phyloP scores from a whole-genome alignment of 306 rosid species.

The Trifolium fragiferum region DNA sequence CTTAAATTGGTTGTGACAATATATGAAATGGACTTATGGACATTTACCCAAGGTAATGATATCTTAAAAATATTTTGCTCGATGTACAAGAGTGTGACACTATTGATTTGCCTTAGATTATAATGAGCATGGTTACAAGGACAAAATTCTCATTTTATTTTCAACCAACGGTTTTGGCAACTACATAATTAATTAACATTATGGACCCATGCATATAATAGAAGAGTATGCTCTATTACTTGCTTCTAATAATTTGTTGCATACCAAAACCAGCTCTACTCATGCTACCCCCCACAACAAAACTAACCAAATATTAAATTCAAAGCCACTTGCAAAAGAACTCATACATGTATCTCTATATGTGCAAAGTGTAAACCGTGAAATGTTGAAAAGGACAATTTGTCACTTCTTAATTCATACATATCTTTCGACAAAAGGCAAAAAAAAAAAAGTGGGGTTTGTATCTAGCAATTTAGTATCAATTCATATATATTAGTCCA shows the following conservation, averaged over 20 bases:
- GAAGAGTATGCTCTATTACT: conserved; percentile 15
- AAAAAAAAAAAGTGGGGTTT: background rate
- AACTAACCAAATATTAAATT: conserved; percentile 4
- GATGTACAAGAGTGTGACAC: background rate
- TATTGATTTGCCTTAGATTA: background rate
- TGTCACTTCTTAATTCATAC: background rate
- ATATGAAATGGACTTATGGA: background rate
- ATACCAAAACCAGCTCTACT: conserved; percentile 13
- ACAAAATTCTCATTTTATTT: conserved; percentile 2
- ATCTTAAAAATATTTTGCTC: background rate
- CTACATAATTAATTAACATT: background rate
- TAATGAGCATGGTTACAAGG: background rate
- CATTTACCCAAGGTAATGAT: background rate
- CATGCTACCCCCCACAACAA: conserved; percentile 1
- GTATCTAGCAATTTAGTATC: conserved; percentile 19
- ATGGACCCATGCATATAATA: conserved; percentile 27
- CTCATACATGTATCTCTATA: conserved; percentile 3
- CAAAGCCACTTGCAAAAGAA: conserved; percentile 17
- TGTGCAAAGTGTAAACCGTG: background rate
- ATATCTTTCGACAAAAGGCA: background rate
- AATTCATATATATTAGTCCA: background rate
- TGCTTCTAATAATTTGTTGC: background rate
- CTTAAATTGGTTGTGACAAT: conserved; percentile 18
- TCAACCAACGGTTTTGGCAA: conserved; percentile 2
- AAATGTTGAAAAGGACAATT: conserved; percentile 1